Percentiles rank a stretch among this genome's conserved stretches.
These are phyloP conservation scores for Macroventuria anomochaeta DNA, from an alignment of 2,329 filamentous ascomycete species.

Conservation along the genomic window DNA sequence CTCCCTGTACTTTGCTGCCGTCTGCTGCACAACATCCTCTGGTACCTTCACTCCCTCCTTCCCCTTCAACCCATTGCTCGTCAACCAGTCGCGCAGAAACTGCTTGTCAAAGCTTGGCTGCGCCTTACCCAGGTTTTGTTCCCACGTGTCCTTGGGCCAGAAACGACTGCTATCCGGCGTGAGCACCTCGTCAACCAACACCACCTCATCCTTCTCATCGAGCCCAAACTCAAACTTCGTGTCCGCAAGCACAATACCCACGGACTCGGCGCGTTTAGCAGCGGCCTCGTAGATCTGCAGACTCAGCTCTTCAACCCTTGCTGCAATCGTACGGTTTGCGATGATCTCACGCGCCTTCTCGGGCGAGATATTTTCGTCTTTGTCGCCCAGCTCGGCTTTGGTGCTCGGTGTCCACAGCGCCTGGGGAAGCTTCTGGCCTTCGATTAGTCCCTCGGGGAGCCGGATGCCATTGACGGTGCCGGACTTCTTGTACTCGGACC, in stretches of 20 bases:
- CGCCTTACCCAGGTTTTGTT: conserved; percentile 66
- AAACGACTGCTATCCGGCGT: conserved; percentile 80
- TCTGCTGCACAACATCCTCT: conserved; percentile 71
- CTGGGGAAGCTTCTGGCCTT: conserved; percentile 71
- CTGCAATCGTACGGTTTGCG: conserved; percentile 69
- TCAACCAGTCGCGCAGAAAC: conserved; percentile 80
- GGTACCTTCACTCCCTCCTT: conserved; percentile 76
- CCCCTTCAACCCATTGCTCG: conserved; percentile 73
- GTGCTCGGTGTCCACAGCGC: conserved; percentile 83
- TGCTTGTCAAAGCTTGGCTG: conserved; percentile 88
- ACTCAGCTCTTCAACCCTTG: conserved; percentile 68
- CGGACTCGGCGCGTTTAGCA: conserved; percentile 66
- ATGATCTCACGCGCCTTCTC: conserved; percentile 63
- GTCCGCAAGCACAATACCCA: conserved; percentile 78
- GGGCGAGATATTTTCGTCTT: conserved; percentile 86
- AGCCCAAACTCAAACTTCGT: conserved; percentile 81
- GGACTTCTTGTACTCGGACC: conserved; percentile 74
- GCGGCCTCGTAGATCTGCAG: conserved; percentile 69
- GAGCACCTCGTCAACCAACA: conserved; percentile 83
- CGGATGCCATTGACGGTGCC: conserved; percentile 82
- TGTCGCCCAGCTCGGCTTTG: conserved; percentile 78
- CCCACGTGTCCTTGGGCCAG: conserved; percentile 78
- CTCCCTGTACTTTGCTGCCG: conserved; percentile 75
- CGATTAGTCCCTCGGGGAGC: conserved; percentile 70
- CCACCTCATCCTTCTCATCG: conserved; percentile 66